phyloP scores from a whole-genome alignment of 495 filamentous ascomycete genomes.

The Glarea lozoyensis region DNA sequence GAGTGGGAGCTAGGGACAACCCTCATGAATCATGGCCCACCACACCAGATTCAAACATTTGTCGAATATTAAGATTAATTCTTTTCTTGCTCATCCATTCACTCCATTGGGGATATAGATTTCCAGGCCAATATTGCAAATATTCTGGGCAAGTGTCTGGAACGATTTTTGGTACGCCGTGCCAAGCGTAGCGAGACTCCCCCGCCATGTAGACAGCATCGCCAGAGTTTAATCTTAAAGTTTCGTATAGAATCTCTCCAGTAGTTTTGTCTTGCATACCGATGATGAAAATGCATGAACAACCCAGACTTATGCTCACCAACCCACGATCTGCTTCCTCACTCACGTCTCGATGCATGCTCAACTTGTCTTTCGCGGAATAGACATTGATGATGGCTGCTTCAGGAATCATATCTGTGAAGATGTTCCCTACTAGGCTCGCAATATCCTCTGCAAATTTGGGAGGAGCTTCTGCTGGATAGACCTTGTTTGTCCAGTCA shows the following conservation, averaged over 20 bases:
- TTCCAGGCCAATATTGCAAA: constrained; percentile 70
- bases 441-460: constrained; percentile 67
- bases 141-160: constrained; percentile 66
- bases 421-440: constrained; percentile 50
- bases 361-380: constrained; percentile 76
- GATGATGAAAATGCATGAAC: constrained; percentile 76
- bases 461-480: constrained; percentile 59
- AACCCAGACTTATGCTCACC: constrained; percentile 80
- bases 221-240: constrained; percentile 65
- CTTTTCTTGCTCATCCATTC: constrained; percentile 82
- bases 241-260: constrained; percentile 30
- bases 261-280: constrained; percentile 34
- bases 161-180: constrained; percentile 80
- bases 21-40: too few species aligned
- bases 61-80: constrained; percentile 84
- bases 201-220: constrained; percentile 79
- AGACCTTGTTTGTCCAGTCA: constrained; percentile 81
- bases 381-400: constrained; percentile 92
- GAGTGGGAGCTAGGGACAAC: too few species aligned
- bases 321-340: constrained; percentile 67
- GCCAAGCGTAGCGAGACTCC: constrained; percentile 79
- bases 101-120: constrained; percentile 45
- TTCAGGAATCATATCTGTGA: constrained; percentile 65
- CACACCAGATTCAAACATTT: constrained; percentile 58
- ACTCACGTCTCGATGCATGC: constrained; percentile 83